Conservation (phyloP, 192 early-diverging fungal genomes). For the Umbelopsis isabellina region DNA sequence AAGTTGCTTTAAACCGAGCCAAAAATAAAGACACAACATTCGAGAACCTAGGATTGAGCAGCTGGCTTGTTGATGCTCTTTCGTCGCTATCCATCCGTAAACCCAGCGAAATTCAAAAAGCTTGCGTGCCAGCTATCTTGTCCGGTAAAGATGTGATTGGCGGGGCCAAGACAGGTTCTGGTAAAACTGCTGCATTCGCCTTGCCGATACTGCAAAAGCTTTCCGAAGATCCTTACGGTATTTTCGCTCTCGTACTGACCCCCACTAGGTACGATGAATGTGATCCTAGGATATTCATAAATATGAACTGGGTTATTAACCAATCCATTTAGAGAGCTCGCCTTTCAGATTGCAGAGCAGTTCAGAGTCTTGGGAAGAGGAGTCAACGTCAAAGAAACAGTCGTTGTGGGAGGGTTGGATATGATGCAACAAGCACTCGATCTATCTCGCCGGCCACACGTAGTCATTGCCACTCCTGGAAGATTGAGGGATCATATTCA, state of each 20-base stretch:
- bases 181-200: conserved; percentile 99
- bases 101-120: conserved; percentile 93
- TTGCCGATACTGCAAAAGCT: conserved; percentile 95
- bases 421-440: conserved; percentile 95
- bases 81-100: conserved; percentile 77
- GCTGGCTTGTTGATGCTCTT: conserved; percentile 83
- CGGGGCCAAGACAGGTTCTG: conserved; percentile 93
- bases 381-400: conserved; percentile 80
- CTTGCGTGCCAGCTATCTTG: conserved; percentile 83
- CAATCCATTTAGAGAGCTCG: conserved; percentile 75
- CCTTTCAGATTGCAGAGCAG: conserved; percentile 98
- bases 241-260: conserved; percentile 95
- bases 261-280: conserved; percentile 72
- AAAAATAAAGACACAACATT: conserved; percentile 50
- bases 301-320: not conserved
- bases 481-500: conserved; percentile 92
- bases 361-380: conserved; percentile 90
- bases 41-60: conserved; percentile 71
- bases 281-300: not conserved
- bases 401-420: conserved; percentile 93
- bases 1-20: not conserved
- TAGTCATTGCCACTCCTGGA: conserved; percentile 95
- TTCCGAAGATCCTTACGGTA: conserved; percentile 94
- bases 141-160: conserved; percentile 81
- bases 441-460: conserved; percentile 82